Evolutionary conservation across 345 rosid genomes (phyloP), one percentile per base, ranked within the genome.

Genomic region (Excoecaria cochinchinensis): DNA sequence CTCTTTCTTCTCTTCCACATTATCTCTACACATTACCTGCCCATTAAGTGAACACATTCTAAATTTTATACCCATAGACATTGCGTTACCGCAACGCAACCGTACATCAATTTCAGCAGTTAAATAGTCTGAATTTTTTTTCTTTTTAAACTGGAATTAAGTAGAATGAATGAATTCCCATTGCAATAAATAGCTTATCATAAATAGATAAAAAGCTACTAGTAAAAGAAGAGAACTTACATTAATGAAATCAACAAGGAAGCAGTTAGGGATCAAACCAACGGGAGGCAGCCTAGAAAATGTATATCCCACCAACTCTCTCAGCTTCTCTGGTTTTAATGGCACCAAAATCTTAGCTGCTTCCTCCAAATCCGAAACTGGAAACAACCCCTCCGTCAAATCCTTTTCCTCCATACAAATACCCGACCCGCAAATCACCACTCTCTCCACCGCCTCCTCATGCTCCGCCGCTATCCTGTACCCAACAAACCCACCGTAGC

Each of bases 401-500:
- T 92, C 97, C 71, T 80, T 88, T 83, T 92, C 97, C 79, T 94
- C 97, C 86, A 94, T 81, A 74, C 94, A 90, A 58, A 92, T 87
- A 38, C 89, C 95, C 3, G 98, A 82, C 79, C 90, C 77, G 61
- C 97, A 89, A 3, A 94, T 78, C 87, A 89, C 87, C 79, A 87
- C 93, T 74, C 80, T 67, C 75, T 88, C 97, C 74, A 92, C 87
- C 47, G 76, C 91, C 69, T 85, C 96, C 68, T 70, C 76, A 69
- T 76, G 87, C 88, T 83, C 83, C 50, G 90, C 78, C 53, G 97
- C 97, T 84, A 92, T 86, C 48, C 90, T 84, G 79, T 94, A 92
- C 69, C 87, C 96, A 0, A 90, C 89, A 56, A 94, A 90, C 21
- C 97, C 98, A 0, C 98, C 97, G 78, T 94, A 94, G 72, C 97